Conservation (phyloP, 2,329 filamentous ascomycete genomes). For the Pseudogymnoascus sp. region DNA sequence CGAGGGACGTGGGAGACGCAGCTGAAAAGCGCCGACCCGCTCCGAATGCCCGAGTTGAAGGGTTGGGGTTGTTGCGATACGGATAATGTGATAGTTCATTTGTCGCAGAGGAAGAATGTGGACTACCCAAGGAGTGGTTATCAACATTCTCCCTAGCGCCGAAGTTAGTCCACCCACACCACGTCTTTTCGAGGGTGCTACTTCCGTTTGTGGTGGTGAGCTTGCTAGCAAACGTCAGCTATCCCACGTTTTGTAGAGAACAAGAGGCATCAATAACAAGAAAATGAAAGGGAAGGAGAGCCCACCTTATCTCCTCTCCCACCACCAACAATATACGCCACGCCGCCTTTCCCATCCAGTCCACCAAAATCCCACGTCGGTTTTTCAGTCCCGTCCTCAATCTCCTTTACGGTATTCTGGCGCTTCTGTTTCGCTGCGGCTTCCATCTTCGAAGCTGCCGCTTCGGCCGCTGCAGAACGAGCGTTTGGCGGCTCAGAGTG, state of each 20-base stretch:
- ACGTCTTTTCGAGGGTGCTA: background rate
- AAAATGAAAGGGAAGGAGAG: background rate
- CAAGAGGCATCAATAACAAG: background rate
- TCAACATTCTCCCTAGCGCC: background rate
- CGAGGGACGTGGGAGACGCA: background rate
- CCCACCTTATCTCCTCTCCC: background rate
- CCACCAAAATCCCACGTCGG: background rate
- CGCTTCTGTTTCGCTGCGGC: background rate
- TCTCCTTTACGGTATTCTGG: background rate
- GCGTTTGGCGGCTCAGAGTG: background rate
- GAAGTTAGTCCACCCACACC: background rate
- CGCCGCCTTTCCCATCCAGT: background rate
- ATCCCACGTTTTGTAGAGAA: background rate
- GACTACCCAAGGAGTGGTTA: background rate
- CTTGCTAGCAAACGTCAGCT: background rate
- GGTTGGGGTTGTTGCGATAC: background rate
- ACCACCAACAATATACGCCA: background rate
- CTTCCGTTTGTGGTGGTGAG: background rate
- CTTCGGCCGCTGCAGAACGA: background rate
- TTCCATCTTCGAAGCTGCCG: background rate
- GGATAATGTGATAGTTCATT: background rate
- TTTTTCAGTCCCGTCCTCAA: background rate
- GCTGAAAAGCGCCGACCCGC: background rate
- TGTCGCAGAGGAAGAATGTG: background rate
- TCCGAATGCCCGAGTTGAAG: background rate